Conservation (phyloP, 805 yeast species). For the Gaillardinia entomophila region DNA sequence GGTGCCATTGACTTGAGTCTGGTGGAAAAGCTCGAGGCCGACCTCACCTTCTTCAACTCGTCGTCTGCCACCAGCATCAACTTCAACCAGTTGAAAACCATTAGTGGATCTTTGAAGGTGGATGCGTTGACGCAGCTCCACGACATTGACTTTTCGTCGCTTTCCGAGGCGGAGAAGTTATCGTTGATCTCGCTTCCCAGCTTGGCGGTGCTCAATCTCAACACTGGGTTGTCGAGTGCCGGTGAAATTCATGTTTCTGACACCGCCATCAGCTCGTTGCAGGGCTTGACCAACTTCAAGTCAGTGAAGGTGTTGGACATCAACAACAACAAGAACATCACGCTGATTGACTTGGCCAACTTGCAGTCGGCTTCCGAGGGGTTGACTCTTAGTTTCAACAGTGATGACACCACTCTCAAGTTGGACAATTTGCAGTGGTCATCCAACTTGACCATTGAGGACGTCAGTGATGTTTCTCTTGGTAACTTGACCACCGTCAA, state of each 20-base stretch:
- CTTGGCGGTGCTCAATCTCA: conserved; percentile 30
- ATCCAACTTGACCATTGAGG: conserved; percentile 40
- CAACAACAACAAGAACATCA: conserved; percentile 40
- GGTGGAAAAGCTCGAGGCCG: conserved; percentile 24
- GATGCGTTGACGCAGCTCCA: conserved; percentile 35
- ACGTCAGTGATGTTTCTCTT: conserved; percentile 25
- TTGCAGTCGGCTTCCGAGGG: conserved; percentile 28
- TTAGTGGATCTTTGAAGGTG: conserved; percentile 31
- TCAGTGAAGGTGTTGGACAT: conserved; percentile 30
- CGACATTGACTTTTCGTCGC: conserved; percentile 27
- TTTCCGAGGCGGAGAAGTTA: conserved; percentile 24
- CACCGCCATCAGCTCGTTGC: conserved; percentile 34
- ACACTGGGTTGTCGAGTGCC: conserved; percentile 30
- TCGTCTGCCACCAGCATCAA: conserved; percentile 29
- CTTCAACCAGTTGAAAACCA: conserved; percentile 21
- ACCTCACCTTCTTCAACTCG: conserved; percentile 32
- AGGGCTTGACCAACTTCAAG: conserved; percentile 25
- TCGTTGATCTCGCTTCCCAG: conserved; percentile 37
- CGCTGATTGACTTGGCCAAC: conserved; percentile 25
- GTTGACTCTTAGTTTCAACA: conserved; percentile 36
- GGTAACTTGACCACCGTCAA: conserved; percentile 31
- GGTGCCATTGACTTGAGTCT: conserved; percentile 22
- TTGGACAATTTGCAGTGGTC: conserved; percentile 35
- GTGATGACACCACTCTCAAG: conserved; percentile 26
- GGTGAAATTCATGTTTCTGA: conserved; percentile 31